Conservation (phyloP, 805 yeast genomes). For the Lipomyces sp. region DNA sequence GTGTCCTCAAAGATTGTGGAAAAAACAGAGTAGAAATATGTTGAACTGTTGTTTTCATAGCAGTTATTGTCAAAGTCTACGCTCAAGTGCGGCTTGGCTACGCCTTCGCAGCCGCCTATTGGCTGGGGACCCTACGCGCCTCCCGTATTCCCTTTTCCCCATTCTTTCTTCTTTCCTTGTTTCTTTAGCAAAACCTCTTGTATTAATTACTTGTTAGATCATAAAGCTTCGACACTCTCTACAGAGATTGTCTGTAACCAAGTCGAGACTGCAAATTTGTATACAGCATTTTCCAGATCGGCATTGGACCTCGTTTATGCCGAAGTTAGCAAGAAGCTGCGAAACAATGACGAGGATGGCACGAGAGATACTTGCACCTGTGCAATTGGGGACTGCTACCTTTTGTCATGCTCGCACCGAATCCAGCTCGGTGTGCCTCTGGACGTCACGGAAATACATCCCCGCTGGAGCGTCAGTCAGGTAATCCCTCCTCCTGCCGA, state of each 20-base stretch:
- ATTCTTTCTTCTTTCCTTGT: no score
- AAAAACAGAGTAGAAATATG: not conserved
- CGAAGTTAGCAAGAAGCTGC: not conserved
- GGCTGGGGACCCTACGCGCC: no score
- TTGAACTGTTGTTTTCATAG: not conserved
- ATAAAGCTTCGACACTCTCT: no score
- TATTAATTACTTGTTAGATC: no score
- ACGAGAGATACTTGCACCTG: not conserved
- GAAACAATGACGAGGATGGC: not conserved
- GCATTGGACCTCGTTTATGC: not conserved
- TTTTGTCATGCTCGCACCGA: not conserved
- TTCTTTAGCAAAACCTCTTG: no score
- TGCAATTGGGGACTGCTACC: not conserved
- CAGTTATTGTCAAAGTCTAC: not conserved
- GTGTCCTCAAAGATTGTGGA: not conserved
- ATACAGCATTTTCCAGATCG: not conserved
- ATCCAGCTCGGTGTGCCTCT: not conserved
- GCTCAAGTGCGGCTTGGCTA: no score
- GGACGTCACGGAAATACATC: not conserved
- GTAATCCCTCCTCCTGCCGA: not conserved
- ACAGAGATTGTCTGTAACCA: not conserved
- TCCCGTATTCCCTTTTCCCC: no score
- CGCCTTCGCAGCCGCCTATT: no score
- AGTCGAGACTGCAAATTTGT: not conserved
- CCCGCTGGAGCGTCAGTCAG: not conserved